Evolutionary conservation across 208 protist species (phyloP), one percentile per base, ranked within the genome.

Genomic region (Leishmania arabica): DNA sequence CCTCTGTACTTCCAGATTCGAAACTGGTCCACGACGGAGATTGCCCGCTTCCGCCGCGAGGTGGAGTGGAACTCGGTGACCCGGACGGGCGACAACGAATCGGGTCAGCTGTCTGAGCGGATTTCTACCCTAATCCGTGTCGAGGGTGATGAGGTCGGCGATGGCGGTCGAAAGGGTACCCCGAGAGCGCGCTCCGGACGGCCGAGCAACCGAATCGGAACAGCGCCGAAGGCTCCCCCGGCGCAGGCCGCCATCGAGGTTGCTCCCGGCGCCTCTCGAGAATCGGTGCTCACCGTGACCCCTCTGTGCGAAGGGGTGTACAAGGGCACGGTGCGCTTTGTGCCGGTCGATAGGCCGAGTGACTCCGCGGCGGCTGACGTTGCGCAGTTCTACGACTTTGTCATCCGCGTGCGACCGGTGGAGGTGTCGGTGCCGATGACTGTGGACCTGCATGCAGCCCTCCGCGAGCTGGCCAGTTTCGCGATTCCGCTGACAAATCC

Each of bases 401-500:
- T 88, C 37, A 81, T 98, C 7, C 83, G 82, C 47, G 90, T 95
- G 27, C 42, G 87, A 15, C 60, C 84, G 60, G 71, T 88, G 34
- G 75, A 83, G 68, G 75, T 79, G 51, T 68, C 81, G 34, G 68
- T 62, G 34, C 75, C 81, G 58, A 86, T 81, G 21, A 83, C 81
- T 53, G 83, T 98, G 45, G 89, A 95, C 65, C 86, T 99, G 73
- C 84, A 88, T 21, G 90, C 98, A 2, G 64, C 88, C 3, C 90
- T 98, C 58, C 95, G 98, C n/a, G 88, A 88, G 77, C n/a, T 74
- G 53, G 84, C 93, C 13, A 85, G 80, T 60, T 87, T 98, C 77
- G 84, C 81, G 51, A 85, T 99, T 34, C 74, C 86, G 1, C 77
- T 99, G 71, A 90, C 87, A 49, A 99, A 99, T 89, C 96, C 97